phyloP scores from a whole-genome alignment of 1,139 yeast species.

The Yamadazyma dendronema region DNA sequence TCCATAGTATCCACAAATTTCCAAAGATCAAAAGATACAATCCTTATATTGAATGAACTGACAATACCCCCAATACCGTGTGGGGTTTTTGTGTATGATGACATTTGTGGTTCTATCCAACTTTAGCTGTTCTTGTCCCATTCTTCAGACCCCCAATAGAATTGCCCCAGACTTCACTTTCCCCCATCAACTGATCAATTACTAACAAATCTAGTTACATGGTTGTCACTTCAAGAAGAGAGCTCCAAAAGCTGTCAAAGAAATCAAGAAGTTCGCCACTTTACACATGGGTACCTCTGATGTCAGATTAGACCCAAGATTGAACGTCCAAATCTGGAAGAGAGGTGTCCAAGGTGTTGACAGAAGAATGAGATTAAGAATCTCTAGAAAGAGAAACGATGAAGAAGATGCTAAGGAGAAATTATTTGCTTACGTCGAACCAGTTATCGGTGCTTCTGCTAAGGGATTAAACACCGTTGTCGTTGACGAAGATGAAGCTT shows the following conservation, averaged over 20 bases:
- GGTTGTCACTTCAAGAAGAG: conserved; percentile 99
- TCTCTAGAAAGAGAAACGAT: conserved; percentile 99
- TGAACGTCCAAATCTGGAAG: conserved; percentile 98
- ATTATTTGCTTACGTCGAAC: conserved; percentile 97
- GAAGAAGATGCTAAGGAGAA: conserved; percentile 99
- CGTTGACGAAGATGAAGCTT: conserved; percentile 85
- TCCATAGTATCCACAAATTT: too few species aligned
- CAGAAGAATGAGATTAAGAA: conserved; percentile 97
- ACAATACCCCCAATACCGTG: too few species aligned
- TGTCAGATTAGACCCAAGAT: conserved; percentile 98
- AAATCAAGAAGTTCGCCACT: conserved; percentile 97
- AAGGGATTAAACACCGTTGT: conserved; percentile 98
- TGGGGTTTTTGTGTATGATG: too few species aligned
- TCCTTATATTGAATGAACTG: too few species aligned
- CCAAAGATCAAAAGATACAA: too few species aligned
- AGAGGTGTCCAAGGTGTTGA: conserved; percentile 99
- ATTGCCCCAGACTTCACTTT: too few species aligned
- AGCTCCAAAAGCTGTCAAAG: conserved; percentile 99
- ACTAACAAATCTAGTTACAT: conserved; percentile 66
- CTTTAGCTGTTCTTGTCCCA: too few species aligned
- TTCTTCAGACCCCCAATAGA: background rate
- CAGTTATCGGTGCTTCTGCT: conserved; percentile 89
- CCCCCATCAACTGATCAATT: conserved; percentile 21
- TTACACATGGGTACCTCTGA: conserved; percentile 99
- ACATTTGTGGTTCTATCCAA: too few species aligned